Conservation (phyloP, 23 red algal genomes). For the Gracilariopsis chorda region DNA sequence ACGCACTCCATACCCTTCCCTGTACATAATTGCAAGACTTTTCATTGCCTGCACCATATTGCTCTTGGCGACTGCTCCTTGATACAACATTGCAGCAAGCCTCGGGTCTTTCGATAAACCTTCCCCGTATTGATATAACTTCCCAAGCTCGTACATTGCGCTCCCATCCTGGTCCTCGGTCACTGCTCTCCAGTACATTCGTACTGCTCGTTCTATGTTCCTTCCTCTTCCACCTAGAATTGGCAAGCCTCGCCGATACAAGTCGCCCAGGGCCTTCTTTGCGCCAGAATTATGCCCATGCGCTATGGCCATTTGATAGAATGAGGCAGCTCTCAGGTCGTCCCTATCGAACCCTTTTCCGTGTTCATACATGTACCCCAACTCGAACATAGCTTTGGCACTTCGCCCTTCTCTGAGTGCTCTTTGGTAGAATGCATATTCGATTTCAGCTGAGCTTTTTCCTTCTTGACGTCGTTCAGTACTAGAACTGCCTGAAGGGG, state of each 20-base stretch:
- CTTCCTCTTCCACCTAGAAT: neutral
- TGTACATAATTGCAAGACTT: neutral
- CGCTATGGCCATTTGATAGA: neutral
- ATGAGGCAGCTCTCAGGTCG: neutral
- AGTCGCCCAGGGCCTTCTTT: conserved; percentile 1
- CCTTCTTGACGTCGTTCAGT: neutral
- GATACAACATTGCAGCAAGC: neutral
- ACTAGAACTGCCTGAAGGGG: neutral
- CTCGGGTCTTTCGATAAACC: neutral
- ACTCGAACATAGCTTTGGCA: conserved; percentile 6
- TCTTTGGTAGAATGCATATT: neutral
- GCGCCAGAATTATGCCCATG: neutral
- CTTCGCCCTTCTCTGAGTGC: neutral
- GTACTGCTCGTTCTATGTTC: neutral
- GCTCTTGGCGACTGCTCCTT: neutral
- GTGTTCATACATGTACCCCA: conserved; percentile 8
- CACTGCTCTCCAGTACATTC: neutral
- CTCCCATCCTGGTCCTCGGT: neutral
- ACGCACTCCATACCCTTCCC: neutral
- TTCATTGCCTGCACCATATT: neutral
- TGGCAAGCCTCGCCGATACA: neutral
- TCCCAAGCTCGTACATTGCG: neutral
- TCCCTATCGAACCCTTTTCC: neutral
- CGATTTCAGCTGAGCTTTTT: neutral
- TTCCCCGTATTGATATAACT: neutral